These are phyloP conservation scores for Trichosporon inkin DNA, from an alignment of 1,284 basidiomycete species.

Conservation along the genomic window DNA sequence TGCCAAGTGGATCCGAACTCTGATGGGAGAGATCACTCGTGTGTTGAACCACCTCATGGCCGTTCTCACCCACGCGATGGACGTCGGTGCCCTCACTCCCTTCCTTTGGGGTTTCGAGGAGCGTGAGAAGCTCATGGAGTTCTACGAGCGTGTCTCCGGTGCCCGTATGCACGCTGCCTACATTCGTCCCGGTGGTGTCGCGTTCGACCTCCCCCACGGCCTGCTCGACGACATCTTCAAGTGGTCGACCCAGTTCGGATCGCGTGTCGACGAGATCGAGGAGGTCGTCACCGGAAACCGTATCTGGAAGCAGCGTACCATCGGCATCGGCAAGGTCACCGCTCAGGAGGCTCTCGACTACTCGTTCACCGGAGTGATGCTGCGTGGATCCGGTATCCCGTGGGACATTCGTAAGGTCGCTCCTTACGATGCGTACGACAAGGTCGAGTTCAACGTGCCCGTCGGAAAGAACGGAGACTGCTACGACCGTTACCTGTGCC, in stretches of 20 bases:
- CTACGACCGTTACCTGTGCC: slow-evolving; percentile 78
- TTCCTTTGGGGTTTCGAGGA: slow-evolving; percentile 99
- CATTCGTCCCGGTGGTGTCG: slow-evolving; percentile 94
- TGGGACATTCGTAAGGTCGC: slow-evolving; percentile 92
- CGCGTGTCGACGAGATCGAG: slow-evolving; percentile 89
- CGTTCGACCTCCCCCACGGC: slow-evolving; percentile 94
- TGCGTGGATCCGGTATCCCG: slow-evolving; percentile 85
- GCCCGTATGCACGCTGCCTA: slow-evolving; percentile 98
- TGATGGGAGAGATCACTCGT: slow-evolving; percentile 96
- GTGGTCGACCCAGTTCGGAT: slow-evolving; percentile 90
- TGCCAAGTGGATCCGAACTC: slow-evolving; percentile 95
- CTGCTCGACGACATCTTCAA: slow-evolving; percentile 95
- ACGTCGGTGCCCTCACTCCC: slow-evolving; percentile 95
- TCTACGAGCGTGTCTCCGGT: slow-evolving; percentile 98
- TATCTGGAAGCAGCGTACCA: slow-evolving; percentile 94
- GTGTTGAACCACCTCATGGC: slow-evolving; percentile 98
- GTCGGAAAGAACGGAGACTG: slow-evolving; percentile 96
- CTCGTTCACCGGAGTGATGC: slow-evolving; percentile 95
- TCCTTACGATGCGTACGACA: slow-evolving; percentile 96
- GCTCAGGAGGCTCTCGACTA: slow-evolving; percentile 91
- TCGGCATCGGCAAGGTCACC: slow-evolving; percentile 86
- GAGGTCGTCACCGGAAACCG: slow-evolving; percentile 96
- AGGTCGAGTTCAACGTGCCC: slow-evolving; percentile 97
- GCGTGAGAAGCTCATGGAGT: slow-evolving; percentile 99
- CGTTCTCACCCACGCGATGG: slow-evolving; percentile 66